Evolutionary conservation across 2,329 filamentous ascomycete species (phyloP).

Genomic region (Tolypocladium guangdongense): DNA sequence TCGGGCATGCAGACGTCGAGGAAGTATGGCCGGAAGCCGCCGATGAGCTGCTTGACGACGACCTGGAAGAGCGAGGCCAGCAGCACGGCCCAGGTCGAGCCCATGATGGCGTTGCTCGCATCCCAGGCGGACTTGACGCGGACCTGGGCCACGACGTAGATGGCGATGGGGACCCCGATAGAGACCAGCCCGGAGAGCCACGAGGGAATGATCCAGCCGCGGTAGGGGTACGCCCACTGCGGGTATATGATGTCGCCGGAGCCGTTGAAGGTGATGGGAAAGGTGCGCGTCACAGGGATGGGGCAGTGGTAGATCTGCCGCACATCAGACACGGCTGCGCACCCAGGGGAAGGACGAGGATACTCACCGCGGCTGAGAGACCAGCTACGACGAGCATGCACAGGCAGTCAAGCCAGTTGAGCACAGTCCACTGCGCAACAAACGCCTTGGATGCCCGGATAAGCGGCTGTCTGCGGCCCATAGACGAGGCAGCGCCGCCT

Average conservation of each 20-base stretch:
- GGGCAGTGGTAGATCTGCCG: slow-evolving; percentile 39
- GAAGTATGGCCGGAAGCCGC: slow-evolving; percentile 53
- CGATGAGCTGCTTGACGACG: slow-evolving; percentile 54
- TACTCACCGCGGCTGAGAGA: slow-evolving; percentile 17
- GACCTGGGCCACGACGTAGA: slow-evolving; percentile 47
- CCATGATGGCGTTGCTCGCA: slow-evolving; percentile 50
- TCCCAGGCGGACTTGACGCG: slow-evolving; percentile 48
- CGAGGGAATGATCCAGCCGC: slow-evolving; percentile 51
- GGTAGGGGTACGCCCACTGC: slow-evolving; percentile 51
- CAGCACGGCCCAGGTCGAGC: slow-evolving; percentile 48
- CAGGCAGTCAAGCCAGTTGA: slow-evolving; percentile 48
- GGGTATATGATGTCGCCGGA: slow-evolving; percentile 54
- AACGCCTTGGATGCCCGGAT: slow-evolving; percentile 10
- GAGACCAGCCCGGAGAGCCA: slow-evolving; percentile 46
- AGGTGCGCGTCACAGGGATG: slow-evolving; percentile 46
- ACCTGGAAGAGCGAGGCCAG: slow-evolving; percentile 54
- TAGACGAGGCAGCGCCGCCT: neutral
- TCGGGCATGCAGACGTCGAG: slow-evolving; percentile 52
- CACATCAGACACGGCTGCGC: neutral
- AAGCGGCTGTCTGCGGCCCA: neutral
- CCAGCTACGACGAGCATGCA: slow-evolving; percentile 42
- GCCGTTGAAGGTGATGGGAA: slow-evolving; percentile 45
- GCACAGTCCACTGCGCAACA: slow-evolving; percentile 39
- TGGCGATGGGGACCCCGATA: slow-evolving; percentile 42
- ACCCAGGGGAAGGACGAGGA: neutral